A percentile compares a stretch with the other conserved stretches of the same genome.
Conservation (phyloP, 1,284 basidiomycete genomes). For the Ganoderma boninense region DNA sequence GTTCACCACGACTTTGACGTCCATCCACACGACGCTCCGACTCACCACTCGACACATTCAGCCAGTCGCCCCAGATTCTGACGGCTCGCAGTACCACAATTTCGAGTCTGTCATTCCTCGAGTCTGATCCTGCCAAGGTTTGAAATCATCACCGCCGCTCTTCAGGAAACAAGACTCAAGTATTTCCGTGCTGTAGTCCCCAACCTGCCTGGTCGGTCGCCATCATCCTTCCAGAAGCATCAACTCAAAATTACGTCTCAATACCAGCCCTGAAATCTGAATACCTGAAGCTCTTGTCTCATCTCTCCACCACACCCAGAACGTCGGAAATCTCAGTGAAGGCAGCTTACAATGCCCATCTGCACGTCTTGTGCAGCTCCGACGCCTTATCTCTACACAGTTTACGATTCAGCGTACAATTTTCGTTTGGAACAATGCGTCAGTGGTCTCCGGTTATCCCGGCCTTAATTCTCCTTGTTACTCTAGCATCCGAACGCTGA, state of each 20-base stretch:
- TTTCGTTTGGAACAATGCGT: constrained; percentile 85
- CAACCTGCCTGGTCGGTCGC: neutral
- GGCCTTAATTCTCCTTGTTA: constrained; percentile 17
- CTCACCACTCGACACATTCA: neutral
- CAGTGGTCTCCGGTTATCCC: constrained; percentile 41
- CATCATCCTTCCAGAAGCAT: neutral
- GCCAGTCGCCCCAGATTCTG: neutral
- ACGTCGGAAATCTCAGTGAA: neutral
- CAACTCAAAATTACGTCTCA: neutral
- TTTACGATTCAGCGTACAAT: constrained; percentile 86
- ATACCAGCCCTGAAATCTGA: neutral
- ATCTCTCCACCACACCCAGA: neutral
- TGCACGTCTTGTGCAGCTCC: constrained; percentile 82
- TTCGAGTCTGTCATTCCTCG: neutral
- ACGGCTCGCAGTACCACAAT: neutral
- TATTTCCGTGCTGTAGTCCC: neutral
- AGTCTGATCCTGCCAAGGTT: neutral
- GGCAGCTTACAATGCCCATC: constrained; percentile 69
- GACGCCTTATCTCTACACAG: constrained; percentile 80
- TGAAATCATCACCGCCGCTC: neutral
- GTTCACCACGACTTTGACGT: constrained; percentile 1
- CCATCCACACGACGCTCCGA: neutral
- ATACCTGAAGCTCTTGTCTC: constrained; percentile 2
- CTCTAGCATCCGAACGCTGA: constrained; percentile 15
- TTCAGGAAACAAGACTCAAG: neutral